Percentiles rank a stretch among this genome's conserved stretches.
Evolutionary conservation across 2,329 filamentous ascomycete species (phyloP).

Genomic region (Penicillium digitatum): DNA sequence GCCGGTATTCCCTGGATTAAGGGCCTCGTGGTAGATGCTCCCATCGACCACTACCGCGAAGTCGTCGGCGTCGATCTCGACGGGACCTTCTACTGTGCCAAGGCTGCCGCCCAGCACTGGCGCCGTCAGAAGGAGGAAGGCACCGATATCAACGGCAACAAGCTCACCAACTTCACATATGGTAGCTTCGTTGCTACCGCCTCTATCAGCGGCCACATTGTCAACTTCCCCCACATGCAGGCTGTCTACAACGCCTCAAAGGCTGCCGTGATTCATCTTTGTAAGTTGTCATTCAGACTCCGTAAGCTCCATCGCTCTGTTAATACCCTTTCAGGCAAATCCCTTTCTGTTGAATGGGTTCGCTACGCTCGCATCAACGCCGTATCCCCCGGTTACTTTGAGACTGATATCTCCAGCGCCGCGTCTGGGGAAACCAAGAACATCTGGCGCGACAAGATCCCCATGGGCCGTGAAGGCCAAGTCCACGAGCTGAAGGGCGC

Average conservation of each 20-base stretch:
- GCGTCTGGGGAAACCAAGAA: slow-evolving; percentile 63
- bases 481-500: slow-evolving; percentile 75
- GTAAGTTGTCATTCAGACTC: slow-evolving; percentile 43
- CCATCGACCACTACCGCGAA: slow-evolving; percentile 60
- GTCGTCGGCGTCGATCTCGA: slow-evolving; percentile 70
- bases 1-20: slow-evolving; percentile 71
- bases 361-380: slow-evolving; percentile 69
- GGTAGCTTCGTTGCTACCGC: slow-evolving; percentile 76
- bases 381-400: slow-evolving; percentile 71
- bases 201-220: slow-evolving; percentile 73
- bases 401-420: slow-evolving; percentile 67
- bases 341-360: slow-evolving; percentile 71
- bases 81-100: slow-evolving; percentile 73
- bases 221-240: slow-evolving; percentile 72
- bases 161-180: slow-evolving; percentile 56
- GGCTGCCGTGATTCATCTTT: slow-evolving; percentile 54
- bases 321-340: slow-evolving; percentile 52
- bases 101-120: slow-evolving; percentile 66
- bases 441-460: slow-evolving; percentile 73
- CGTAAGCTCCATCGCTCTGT: slow-evolving; percentile 37
- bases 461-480: slow-evolving; percentile 71
- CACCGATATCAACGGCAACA: slow-evolving; percentile 59
- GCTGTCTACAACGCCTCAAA: slow-evolving; percentile 71
- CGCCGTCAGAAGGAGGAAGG: slow-evolving; percentile 65
- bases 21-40: slow-evolving; percentile 63